Evolutionary conservation across 129 eudicot species (phyloP), one percentile per base, ranked within the genome.

Genomic region (Solidago caesia): DNA sequence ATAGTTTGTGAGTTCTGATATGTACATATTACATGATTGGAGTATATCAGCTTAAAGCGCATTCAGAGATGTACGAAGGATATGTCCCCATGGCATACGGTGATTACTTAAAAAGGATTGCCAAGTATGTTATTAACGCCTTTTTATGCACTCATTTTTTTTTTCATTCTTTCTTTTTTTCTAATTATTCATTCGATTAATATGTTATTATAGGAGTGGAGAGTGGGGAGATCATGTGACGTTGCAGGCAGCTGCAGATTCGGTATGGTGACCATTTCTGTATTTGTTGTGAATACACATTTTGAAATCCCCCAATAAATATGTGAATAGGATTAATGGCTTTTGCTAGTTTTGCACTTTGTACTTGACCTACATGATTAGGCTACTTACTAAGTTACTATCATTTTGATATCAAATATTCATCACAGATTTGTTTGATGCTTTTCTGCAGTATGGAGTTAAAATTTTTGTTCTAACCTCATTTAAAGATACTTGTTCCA

Each of bases 191-290:
- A 64, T 47, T 15, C 45, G 77, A 55, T 55, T 61, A 64, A 5
- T 45, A 7, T 80, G 33, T 63, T 68, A 48, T n/a, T 33, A 26
- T 77, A 90, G 96, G 89, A 85, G 78, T 70, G 96, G 91, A 64
- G 96, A 90, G 67, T 90, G 96, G 96, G 96, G 96, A 71, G 96
- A 90, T 87, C 96, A 90, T 60, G 87, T 90, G 73, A 85, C 96
- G 27, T 81, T 90, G 79, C 96, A 90, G 75, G 96, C 96, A 72
- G 96, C 96, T 51, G 92, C 96, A 39, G 96, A 87, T 84, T 87
- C 88, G 73, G 96, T 90, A 85, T 47, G 80, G 41, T 64, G 52
- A 29, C 71, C 67, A 65, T 73, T 42, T 67, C 46, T 48, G 25
- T 57, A 15, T 59, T 48, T 5, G 2, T 68, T 44, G 2, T 61